Evolutionary conservation across 1,139 yeast genomes (phyloP), one percentile per base, ranked within the genome.

Genomic region (Geotrichum aggregatum): DNA sequence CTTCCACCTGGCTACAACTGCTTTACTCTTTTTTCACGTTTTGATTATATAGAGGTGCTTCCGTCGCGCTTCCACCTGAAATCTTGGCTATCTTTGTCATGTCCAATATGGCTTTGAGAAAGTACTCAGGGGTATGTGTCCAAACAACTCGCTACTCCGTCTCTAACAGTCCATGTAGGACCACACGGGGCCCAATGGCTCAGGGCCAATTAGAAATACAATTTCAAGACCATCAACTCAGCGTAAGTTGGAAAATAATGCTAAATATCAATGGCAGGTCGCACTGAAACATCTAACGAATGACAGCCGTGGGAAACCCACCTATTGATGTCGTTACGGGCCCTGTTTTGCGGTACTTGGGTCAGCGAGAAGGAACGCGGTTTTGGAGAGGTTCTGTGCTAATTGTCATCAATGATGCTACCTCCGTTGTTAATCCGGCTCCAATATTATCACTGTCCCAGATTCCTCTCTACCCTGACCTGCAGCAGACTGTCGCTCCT

Each of bases 261-360:
- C 41, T 7, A 28, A 16, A 11, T 44, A 8, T 30, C 11, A 22
- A 40, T 16, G 34, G 48, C 28, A 39, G 49, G 10, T 33, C n/a
- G n/a, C n/a, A n/a, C n/a, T n/a, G n/a, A n/a, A n/a, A n/a, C n/a
- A n/a, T n/a, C n/a, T 28, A 28, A 28, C 33, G 33, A 21, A 24
- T 11, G n/a, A 7, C n/a, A 54, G 58, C 62, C 36, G 50, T 55
- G 13, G 68, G 69, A 1, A 52, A 56, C 6, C 75, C 75, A 0
- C 56, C 70, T 0, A 62, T 79, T n/a, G 74, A 78, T 49, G 73
- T 83, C 47, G 72, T 76, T 56, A 84, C 92, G 65, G 97, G 97
- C 1, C 97, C 97, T 0, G 72, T 83, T 35, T 70, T 89, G 54
- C 74, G 92, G 55, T 76, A 84, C 52, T 71, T 80, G 54, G 89